A percentile compares a stretch with the other conserved stretches of the same genome.
These are phyloP conservation scores for Aspergillus fumigatiaffinis DNA, from an alignment of 2,329 filamentous ascomycete genomes.

Conservation along the genomic window DNA sequence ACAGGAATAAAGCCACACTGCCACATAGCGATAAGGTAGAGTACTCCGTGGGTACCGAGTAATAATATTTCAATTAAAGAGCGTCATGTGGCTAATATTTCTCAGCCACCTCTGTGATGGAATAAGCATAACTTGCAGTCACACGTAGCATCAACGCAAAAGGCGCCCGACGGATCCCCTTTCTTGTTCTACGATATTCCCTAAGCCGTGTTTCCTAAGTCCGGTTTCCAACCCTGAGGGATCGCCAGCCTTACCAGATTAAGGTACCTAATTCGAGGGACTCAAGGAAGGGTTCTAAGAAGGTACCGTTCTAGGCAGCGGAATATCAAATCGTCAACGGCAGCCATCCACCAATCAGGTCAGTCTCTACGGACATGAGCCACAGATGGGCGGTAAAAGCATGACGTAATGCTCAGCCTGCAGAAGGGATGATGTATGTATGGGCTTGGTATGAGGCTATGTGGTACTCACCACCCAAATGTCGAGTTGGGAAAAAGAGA, in stretches of 20 bases:
- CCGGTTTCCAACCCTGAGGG: no score
- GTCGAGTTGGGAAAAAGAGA: not conserved
- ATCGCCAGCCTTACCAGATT: not conserved
- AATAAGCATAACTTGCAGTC: not conserved
- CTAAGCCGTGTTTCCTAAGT: not conserved
- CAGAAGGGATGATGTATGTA: not conserved
- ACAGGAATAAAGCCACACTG: not conserved
- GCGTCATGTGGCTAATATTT: not conserved
- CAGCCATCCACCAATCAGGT: constrained; percentile 6
- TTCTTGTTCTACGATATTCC: not conserved
- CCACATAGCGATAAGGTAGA: not conserved
- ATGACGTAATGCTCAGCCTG: constrained; percentile 9
- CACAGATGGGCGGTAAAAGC: constrained; percentile 5
- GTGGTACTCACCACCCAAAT: not conserved
- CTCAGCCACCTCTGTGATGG: not conserved
- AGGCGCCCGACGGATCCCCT: not conserved
- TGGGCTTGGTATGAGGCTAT: not conserved
- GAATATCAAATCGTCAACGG: constrained; percentile 1
- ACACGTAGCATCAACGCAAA: not conserved
- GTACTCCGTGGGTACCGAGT: no score
- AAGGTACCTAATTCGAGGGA: not conserved
- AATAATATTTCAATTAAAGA: not conserved
- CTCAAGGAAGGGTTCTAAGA: not conserved
- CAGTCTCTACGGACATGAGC: constrained; percentile 2
- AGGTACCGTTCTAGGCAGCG: constrained; percentile 2